Evolutionary conservation across 176 grass and related monocot species (phyloP).

Genomic region (Stipa capillata): DNA sequence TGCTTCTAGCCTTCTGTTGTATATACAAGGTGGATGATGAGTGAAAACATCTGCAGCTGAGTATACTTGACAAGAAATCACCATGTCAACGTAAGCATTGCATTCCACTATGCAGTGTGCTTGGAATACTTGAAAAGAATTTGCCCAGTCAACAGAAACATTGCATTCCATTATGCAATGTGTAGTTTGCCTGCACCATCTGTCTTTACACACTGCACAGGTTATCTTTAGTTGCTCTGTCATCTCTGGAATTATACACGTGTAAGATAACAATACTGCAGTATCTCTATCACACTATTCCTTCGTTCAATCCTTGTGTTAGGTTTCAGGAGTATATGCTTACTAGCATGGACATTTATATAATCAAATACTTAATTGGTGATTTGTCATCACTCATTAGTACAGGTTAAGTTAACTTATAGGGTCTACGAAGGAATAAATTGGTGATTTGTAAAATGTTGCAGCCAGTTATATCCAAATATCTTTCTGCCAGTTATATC

Average conservation of each 20-base stretch:
- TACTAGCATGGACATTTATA: neutral
- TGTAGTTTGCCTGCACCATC: neutral
- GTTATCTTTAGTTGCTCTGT: neutral
- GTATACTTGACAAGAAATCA: neutral
- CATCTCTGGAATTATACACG: neutral
- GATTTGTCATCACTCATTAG: too few species aligned
- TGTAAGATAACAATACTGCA: neutral
- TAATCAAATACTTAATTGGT: too few species aligned
- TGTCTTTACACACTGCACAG: neutral
- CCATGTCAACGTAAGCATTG: neutral
- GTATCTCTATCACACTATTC: too few species aligned
- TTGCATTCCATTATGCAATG: neutral
- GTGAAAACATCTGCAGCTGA: neutral
- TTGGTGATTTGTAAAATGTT: neutral
- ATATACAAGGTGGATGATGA: neutral
- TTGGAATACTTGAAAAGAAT: neutral
- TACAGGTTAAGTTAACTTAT: neutral
- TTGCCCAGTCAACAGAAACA: neutral
- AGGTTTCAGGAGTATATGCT: neutral
- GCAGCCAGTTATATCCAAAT: too few species aligned
- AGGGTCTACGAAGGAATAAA: neutral
- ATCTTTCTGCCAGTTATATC: neutral
- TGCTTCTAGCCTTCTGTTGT: neutral
- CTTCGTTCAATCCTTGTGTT: neutral
- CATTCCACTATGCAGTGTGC: neutral